These are phyloP conservation scores for Cladorrhinum sp. DNA, from an alignment of 2,329 filamentous ascomycete species.

Conservation along the genomic window DNA sequence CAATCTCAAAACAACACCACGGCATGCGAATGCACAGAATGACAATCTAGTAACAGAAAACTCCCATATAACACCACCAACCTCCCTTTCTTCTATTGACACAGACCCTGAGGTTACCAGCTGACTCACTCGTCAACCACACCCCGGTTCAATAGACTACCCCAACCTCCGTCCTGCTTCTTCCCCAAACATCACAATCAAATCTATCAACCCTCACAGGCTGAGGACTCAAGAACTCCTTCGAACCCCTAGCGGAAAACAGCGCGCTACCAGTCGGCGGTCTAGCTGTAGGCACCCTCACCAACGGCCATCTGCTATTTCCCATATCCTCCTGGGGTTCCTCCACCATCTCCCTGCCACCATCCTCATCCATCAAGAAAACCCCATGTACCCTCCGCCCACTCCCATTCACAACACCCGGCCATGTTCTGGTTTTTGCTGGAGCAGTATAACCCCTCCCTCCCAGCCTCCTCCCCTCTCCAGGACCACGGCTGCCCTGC, in stretches of 20 bases:
- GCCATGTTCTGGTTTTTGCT: neutral
- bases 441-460: neutral
- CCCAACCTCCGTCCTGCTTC: neutral
- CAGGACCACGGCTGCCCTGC: neutral
- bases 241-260: conserved; percentile 20
- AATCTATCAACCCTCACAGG: conserved; percentile 21
- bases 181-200: conserved; percentile 24
- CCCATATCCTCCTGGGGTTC: neutral
- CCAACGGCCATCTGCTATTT: neutral
- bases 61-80: no score
- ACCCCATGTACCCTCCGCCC: neutral
- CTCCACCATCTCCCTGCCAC: conserved; percentile 11
- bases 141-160: neutral
- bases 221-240: conserved; percentile 22
- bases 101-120: neutral
- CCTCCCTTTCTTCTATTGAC: no score
- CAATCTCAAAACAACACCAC: no score
- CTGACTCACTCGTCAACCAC: neutral
- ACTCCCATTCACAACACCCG: neutral
- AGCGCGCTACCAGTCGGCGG: conserved; percentile 15
- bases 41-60: no score
- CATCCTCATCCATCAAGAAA: conserved; percentile 7
- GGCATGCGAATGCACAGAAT: no score
- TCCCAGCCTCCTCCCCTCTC: neutral
- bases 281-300: conserved; percentile 4